These are phyloP conservation scores for Cenococcum geophilum DNA, from an alignment of 495 filamentous ascomycete genomes.

Conservation along the genomic window DNA sequence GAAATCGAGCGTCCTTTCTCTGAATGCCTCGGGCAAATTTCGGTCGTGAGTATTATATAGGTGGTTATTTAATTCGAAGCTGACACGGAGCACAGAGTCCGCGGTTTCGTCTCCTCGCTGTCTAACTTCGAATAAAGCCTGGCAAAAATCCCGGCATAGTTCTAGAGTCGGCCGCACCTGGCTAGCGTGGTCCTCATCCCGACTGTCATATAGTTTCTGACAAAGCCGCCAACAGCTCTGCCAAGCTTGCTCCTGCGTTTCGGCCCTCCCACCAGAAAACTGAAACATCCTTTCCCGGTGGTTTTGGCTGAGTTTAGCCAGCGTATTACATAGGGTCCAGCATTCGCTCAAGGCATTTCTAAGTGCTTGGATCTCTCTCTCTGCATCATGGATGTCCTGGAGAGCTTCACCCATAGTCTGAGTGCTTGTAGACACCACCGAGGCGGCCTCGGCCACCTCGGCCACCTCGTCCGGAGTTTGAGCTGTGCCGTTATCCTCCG, in stretches of 20 bases:
- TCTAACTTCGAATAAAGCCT: conserved; percentile 78
- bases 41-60: conserved; percentile 87
- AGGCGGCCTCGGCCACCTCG: conserved; percentile 9
- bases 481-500: conserved; percentile 24
- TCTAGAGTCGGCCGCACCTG: conserved; percentile 74
- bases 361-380: conserved; percentile 66
- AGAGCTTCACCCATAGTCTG: conserved; percentile 31
- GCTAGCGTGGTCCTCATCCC: conserved; percentile 63
- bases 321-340: conserved; percentile 89
- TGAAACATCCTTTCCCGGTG: conserved; percentile 75
- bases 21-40: conserved; percentile 77
- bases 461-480: conserved; percentile 9
- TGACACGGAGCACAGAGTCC: conserved; percentile 82
- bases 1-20: conserved; percentile 84
- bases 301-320: conserved; percentile 76
- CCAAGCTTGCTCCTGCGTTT: conserved; percentile 79
- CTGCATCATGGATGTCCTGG: conserved; percentile 42
- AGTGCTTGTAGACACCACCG: conserved; percentile 23
- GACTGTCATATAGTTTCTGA: conserved; percentile 75
- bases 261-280: conserved; percentile 55
- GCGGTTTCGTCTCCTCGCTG: conserved; percentile 65
- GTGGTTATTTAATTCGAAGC: conserved; percentile 93
- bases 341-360: conserved; percentile 76
- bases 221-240: conserved; percentile 88
- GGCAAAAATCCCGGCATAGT: conserved; percentile 85